These are phyloP conservation scores for Salix caprea DNA, from an alignment of 345 rosid species.

Conservation along the genomic window DNA sequence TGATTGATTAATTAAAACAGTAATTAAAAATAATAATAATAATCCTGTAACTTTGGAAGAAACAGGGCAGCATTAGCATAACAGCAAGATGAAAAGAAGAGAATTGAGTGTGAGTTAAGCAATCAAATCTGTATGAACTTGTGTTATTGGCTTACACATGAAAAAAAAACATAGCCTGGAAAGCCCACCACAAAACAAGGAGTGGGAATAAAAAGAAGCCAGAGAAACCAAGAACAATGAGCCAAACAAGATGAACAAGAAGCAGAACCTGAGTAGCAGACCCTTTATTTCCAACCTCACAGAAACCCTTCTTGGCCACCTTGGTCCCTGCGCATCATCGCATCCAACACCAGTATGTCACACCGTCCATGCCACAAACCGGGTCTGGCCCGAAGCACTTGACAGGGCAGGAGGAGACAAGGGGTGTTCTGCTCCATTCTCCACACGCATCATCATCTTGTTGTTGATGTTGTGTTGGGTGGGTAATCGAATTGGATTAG, in stretches of 20 bases:
- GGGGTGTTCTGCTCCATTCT: too few relatives aligned
- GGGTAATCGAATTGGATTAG: too few relatives aligned
- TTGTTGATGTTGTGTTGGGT: too few relatives aligned
- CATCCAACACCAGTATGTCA: too few relatives aligned
- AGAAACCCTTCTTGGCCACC: slow-evolving; percentile 23
- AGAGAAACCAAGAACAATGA: slow-evolving; percentile 16
- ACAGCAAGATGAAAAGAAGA: background rate
- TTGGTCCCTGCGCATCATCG: slow-evolving; percentile 7
- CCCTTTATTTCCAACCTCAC: slow-evolving; percentile 24
- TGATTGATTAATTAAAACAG: background rate
- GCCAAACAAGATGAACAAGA: slow-evolving; percentile 24
- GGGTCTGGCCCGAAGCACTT: too few relatives aligned
- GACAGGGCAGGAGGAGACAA: too few relatives aligned
- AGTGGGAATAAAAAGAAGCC: slow-evolving; percentile 14
- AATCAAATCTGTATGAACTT: background rate
- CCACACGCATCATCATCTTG: too few relatives aligned
- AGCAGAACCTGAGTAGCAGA: too few relatives aligned
- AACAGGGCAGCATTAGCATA: background rate
- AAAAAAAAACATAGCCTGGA: background rate
- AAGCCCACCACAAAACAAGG: background rate
- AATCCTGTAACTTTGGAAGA: background rate
- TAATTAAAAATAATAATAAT: background rate
- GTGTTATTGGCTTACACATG: background rate
- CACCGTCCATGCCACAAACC: too few relatives aligned
- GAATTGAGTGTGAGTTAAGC: background rate